These are phyloP conservation scores for Teratosphaeria nubilosa DNA, from an alignment of 2,329 filamentous ascomycete species.

Conservation along the genomic window DNA sequence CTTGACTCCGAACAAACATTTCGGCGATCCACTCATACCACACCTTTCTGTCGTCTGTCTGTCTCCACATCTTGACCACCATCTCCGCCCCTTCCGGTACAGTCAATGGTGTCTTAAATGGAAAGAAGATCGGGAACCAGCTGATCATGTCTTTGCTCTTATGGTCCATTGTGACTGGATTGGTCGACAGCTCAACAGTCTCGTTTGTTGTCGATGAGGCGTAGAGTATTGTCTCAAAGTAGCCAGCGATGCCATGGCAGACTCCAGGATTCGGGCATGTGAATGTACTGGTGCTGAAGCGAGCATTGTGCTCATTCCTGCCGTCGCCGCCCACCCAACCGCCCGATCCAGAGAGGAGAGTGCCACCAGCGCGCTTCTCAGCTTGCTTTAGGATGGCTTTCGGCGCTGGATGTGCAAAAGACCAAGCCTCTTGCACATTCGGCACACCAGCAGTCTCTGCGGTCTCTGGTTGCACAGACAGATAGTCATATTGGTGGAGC, in stretches of 20 bases:
- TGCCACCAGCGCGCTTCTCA: constrained; percentile 50
- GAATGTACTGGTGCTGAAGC: constrained; percentile 71
- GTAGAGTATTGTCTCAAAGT: constrained; percentile 96
- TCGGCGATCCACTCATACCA: constrained; percentile 99
- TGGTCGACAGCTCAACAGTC: constrained; percentile 76
- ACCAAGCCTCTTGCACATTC: constrained; percentile 66
- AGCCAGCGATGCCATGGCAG: constrained; percentile 83
- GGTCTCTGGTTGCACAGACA: constrained; percentile 38
- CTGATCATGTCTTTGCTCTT: constrained; percentile 98
- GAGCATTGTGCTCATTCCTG: constrained; percentile 81
- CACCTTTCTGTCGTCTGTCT: constrained; percentile 88
- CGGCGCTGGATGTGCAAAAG: constrained; percentile 65
- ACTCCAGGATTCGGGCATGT: constrained; percentile 68
- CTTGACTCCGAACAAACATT: constrained; percentile 45
- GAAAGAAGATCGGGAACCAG: constrained; percentile 99
- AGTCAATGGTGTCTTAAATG: constrained; percentile 80
- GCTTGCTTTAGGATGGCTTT: constrained; percentile 47
- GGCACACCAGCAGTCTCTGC: constrained; percentile 15
- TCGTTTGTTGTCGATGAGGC: constrained; percentile 22
- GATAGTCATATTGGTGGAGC: constrained; percentile 78
- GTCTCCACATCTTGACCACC: constrained; percentile 88
- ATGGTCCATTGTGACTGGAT: constrained; percentile 79
- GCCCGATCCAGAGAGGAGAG: constrained; percentile 48
- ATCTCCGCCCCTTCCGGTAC: constrained; percentile 77
- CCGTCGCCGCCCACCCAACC: constrained; percentile 67